These are phyloP conservation scores for Cladosporium cucumerinum DNA, from an alignment of 2,329 filamentous ascomycete genomes.

Conservation along the genomic window DNA sequence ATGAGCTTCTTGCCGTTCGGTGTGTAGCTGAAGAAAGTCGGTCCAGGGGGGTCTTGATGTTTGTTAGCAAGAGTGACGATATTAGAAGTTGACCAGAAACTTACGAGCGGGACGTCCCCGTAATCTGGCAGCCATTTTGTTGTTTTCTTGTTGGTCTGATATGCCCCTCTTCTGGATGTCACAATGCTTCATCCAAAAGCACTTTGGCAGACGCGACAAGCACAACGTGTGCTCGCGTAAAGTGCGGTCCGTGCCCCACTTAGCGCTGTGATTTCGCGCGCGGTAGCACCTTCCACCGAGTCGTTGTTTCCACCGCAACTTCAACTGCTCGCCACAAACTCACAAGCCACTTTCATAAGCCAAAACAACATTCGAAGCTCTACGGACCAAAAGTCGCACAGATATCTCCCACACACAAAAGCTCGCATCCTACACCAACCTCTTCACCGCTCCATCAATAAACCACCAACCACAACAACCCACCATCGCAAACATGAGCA, in stretches of 20 bases:
- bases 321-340: conserved; percentile 5
- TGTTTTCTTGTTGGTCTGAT: neutral
- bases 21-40: conserved; percentile 84
- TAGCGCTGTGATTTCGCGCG: conserved; percentile 1
- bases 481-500: conserved; percentile 24
- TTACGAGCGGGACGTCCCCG: conserved; percentile 60
- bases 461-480: conserved; percentile 1
- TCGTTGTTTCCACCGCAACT: conserved; percentile 14
- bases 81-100: conserved; percentile 22
- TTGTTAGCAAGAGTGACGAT: neutral
- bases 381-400: neutral
- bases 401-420: neutral
- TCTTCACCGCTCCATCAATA: conserved; percentile 13
- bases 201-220: conserved; percentile 1
- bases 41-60: conserved; percentile 69
- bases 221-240: neutral
- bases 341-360: conserved; percentile 9
- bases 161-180: conserved; percentile 9
- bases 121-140: conserved; percentile 44
- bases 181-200: neutral
- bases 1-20: conserved; percentile 82
- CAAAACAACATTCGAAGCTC: neutral
- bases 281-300: conserved; percentile 6
- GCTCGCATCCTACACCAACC: neutral
- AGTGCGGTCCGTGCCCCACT: neutral